phyloP scores from a whole-genome alignment of 202 grass and related monocot genomes.

The Eragrostis tef region DNA sequence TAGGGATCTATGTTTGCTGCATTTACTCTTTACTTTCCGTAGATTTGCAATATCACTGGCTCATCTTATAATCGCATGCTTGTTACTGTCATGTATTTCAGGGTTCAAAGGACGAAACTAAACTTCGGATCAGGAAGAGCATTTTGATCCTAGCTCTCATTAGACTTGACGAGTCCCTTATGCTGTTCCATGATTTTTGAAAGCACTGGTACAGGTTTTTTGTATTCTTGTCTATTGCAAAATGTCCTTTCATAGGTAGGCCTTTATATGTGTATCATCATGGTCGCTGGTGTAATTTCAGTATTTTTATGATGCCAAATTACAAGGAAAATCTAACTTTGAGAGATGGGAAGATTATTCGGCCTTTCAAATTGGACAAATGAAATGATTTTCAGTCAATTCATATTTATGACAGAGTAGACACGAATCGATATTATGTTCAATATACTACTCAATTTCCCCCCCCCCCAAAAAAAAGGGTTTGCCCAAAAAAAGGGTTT shows the following conservation, averaged over 20 bases:
- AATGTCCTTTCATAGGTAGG: neutral
- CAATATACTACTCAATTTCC: too few relatives aligned
- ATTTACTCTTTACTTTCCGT: neutral
- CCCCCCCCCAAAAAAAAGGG: too few relatives aligned
- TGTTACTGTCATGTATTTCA: constrained; percentile 39
- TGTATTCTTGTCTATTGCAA: neutral
- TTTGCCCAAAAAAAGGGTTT: too few relatives aligned
- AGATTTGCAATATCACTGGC: neutral
- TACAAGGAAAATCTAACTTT: neutral
- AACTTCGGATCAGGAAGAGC: constrained; percentile 49
- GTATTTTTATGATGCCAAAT: neutral
- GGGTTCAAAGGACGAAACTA: constrained; percentile 54
- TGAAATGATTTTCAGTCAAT: neutral
- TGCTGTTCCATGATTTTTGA: constrained; percentile 81
- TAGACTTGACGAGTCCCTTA: constrained; percentile 77
- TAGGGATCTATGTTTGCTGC: constrained; percentile 7
- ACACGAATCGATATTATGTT: too few relatives aligned
- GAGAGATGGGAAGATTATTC: neutral
- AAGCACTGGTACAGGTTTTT: neutral
- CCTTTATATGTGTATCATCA: neutral
- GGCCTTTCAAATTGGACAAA: neutral
- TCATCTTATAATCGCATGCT: neutral
- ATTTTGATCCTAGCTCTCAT: constrained; percentile 63
- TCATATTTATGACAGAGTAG: too few relatives aligned
- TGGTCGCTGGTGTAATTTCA: neutral